phyloP scores from a whole-genome alignment of 1,139 yeast species.

The Magnusiomyces suaveolens region DNA sequence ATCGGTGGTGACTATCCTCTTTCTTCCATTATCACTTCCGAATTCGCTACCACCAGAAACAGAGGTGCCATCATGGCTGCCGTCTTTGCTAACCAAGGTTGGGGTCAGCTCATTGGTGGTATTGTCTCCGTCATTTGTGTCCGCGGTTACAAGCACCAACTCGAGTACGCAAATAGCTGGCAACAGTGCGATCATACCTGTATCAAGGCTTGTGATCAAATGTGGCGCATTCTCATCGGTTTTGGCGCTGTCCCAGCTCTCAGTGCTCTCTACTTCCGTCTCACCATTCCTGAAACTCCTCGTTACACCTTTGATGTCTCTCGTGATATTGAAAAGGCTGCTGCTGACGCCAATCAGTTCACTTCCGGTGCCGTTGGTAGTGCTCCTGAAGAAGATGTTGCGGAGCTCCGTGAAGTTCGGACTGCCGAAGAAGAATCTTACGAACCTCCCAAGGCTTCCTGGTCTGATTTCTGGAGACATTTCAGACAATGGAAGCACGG shows the following conservation, averaged over 20 bases:
- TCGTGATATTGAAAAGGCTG: conserved; percentile 54
- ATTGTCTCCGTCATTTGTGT: conserved; percentile 30
- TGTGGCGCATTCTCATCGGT: conserved; percentile 88
- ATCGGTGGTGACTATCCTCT: conserved; percentile 99
- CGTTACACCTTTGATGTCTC: conserved; percentile 72
- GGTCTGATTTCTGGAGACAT: conserved; percentile 40
- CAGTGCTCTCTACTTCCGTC: conserved; percentile 75
- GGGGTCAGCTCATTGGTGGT: conserved; percentile 38
- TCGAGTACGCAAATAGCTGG: conserved; percentile 56
- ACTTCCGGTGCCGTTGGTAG: conserved; percentile 40
- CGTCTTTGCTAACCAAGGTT: conserved; percentile 38
- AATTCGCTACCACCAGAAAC: conserved; percentile 31
- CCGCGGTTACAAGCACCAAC: conserved; percentile 41
- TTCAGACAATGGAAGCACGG: conserved; percentile 81
- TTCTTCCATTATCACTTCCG: conserved; percentile 53
- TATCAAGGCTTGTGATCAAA: conserved; percentile 72
- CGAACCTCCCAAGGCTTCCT: conserved; percentile 41
- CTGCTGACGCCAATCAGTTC: conserved; percentile 46
- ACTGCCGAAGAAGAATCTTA: conserved; percentile 29
- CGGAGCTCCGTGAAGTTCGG: conserved; percentile 16
- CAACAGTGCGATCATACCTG: conserved; percentile 50
- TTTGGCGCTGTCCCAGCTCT: conserved; percentile 83
- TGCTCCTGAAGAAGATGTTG: conserved; percentile 35
- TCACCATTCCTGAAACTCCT: conserved; percentile 90
- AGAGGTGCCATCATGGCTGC: conserved; percentile 35